Evolutionary conservation across 2,329 filamentous ascomycete genomes (phyloP).

Genomic region (Emergomyces pasteurianus): DNA sequence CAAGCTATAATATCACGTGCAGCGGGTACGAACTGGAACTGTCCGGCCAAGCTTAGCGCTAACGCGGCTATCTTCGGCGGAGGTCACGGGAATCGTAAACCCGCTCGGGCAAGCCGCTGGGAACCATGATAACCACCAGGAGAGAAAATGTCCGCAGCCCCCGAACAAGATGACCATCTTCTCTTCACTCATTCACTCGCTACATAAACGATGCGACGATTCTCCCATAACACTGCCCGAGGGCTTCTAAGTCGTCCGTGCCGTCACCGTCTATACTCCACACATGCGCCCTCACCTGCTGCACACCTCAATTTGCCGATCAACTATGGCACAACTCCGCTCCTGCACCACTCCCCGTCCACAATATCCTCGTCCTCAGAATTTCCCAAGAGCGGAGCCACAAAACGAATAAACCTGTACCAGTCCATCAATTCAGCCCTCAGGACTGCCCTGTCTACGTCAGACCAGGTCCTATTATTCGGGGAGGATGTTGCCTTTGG

Average conservation of each 20-base stretch:
- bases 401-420: slow-evolving; percentile 85
- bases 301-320: slow-evolving; percentile 69
- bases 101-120: neutral
- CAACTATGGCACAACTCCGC: slow-evolving; percentile 70
- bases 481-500: slow-evolving; percentile 97
- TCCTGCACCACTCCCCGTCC: slow-evolving; percentile 70
- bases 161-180: neutral
- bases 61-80: neutral
- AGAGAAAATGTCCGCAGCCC: neutral
- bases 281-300: slow-evolving; percentile 30
- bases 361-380: slow-evolving; percentile 59
- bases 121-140: neutral
- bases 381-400: slow-evolving; percentile 58
- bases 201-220: neutral
- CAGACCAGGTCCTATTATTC: slow-evolving; percentile 81
- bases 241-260: neutral
- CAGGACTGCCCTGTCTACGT: slow-evolving; percentile 65
- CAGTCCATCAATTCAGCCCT: slow-evolving; percentile 88
- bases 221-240: slow-evolving; percentile 5
- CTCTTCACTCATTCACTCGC: neutral
- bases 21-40: too few species aligned
- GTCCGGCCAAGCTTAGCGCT: neutral
- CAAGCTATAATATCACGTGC: too few species aligned
- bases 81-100: neutral
- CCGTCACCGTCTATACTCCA: slow-evolving; percentile 33